A percentile compares a stretch with the other conserved stretches of the same genome.
These are phyloP conservation scores for Ascochyta rabiei DNA, from an alignment of 2,329 filamentous ascomycete species.

Conservation along the genomic window DNA sequence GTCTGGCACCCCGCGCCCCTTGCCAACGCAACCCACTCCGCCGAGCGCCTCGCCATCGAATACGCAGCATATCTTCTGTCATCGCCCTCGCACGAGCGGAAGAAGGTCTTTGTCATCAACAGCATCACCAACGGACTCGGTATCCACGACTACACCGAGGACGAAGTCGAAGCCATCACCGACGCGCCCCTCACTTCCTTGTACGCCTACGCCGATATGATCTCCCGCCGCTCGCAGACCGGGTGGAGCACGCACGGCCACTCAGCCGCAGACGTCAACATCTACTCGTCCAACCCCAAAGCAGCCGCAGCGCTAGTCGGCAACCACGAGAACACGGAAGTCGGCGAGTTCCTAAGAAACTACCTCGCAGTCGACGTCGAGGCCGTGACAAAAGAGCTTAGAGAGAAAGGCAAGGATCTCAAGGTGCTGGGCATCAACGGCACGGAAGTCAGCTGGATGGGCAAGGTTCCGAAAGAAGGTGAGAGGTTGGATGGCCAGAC, in stretches of 20 bases:
- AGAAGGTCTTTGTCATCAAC: conserved; percentile 67
- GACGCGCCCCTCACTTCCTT: conserved; percentile 62
- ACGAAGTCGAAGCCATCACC: conserved; percentile 73
- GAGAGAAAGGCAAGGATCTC: conserved; percentile 56
- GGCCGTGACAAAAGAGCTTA: conserved; percentile 76
- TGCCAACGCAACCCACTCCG: conserved; percentile 76
- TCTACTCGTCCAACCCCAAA: conserved; percentile 79
- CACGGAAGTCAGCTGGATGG: conserved; percentile 51
- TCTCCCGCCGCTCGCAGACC: conserved; percentile 84
- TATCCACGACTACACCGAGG: conserved; percentile 72
- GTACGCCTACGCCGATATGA: conserved; percentile 78
- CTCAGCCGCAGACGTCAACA: conserved; percentile 88
- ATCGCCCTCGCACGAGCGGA: conserved; percentile 39
- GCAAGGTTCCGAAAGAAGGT: conserved; percentile 47
- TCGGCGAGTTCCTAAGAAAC: conserved; percentile 78
- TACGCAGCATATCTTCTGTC: conserved; percentile 65
- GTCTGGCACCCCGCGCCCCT: conserved; percentile 84
- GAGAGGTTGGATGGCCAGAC: conserved; percentile 55
- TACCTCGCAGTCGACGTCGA: conserved; percentile 84
- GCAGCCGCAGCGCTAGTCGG: conserved; percentile 70
- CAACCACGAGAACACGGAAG: conserved; percentile 94
- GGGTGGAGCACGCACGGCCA: conserved; percentile 97
- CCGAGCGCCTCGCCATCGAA: conserved; percentile 70
- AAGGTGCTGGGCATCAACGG: conserved; percentile 37
- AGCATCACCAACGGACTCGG: conserved; percentile 76